Base-by-base conservation (phyloP, 2,329 filamentous ascomycete species). In the Chlorencoelia australis region DNA sequence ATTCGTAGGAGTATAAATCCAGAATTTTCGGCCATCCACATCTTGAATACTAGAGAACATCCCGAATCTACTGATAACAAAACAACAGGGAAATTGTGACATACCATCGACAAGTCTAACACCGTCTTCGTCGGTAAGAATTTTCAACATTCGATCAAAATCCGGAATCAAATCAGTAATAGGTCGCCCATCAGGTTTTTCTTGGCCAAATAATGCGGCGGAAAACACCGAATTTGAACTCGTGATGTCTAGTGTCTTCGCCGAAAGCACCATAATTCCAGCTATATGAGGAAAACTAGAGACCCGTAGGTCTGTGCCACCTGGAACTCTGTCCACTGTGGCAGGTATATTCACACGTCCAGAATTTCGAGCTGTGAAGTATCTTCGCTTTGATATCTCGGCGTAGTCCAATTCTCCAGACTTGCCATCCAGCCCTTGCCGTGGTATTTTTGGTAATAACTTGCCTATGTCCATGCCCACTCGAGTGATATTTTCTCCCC, bases 261-360 rank as follows among this genome's bases (percentile, higher is more conserved):
- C 81, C n/a, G 83, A 81, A 9, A 98, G 69, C 7, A 98, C 88
- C 54, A 98, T 79, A 52, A 98, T 95, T 32, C 91, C 91, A 37
- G 91, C 91, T 60, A 98, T 95, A 56, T 98, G 89, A 11, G 91
- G 91, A 47, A 95, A 94, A 55, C 87, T 94, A 11, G 89, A 94
- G 28, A 98, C 74, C 34, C 85, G 78, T 45, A 98, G 71, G 46
- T 84, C 78, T 13, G 75, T 71, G 48, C 79, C 68, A 27, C 73
- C 77, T 21, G 75, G 71, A 3, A 84, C 65, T 52, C 83, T 80
- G 41, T 87, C 78, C 33, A 98, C 71, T 0, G 82, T 82, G 39
- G 86, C 80, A 2, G 91, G 91, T 40, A 95, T 85, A 55, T 82
- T 88, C 54, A 87, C 75, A 37, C 75, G 76, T 41, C 79, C 79